Percentiles rank a stretch among this genome's conserved stretches.
phyloP scores from a whole-genome alignment of 305 asterid species.

The Nicotiana rustica region DNA sequence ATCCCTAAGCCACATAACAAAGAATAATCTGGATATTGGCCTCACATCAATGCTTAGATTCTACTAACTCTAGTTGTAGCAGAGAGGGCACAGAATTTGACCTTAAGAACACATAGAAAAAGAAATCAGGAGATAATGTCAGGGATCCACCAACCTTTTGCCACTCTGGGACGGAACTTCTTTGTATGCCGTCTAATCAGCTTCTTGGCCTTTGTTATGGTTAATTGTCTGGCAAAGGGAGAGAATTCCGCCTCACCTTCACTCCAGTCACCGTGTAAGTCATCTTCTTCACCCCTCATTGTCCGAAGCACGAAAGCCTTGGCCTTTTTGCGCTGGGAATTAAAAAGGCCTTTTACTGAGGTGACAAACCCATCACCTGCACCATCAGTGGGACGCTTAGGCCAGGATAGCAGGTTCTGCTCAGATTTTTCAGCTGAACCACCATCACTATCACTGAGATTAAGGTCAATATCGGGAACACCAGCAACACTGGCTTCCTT shows the following conservation, averaged over 20 bases:
- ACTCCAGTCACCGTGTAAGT: constrained; percentile 86
- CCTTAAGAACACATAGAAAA: constrained; percentile 27
- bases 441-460: constrained; percentile 90
- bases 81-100: constrained; percentile 11
- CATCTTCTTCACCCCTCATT: constrained; percentile 98
- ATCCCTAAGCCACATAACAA: background rate
- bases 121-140: constrained; percentile 4
- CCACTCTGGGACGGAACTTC: constrained; percentile 82
- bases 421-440: constrained; percentile 83
- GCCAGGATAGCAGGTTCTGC: constrained; percentile 68
- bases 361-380: constrained; percentile 99
- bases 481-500: constrained; percentile 50
- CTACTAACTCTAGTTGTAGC: background rate
- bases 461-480: constrained; percentile 70
- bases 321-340: constrained; percentile 91
- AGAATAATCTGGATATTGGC: background rate
- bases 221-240: constrained; percentile 89
- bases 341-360: constrained; percentile 91
- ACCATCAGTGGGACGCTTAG: constrained; percentile 86
- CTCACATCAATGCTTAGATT: background rate
- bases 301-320: constrained; percentile 95
- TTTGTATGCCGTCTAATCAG: constrained; percentile 89
- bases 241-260: constrained; percentile 98
- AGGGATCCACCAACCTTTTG: constrained; percentile 70
- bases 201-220: constrained; percentile 87